Conservation (phyloP, 1,284 basidiomycete genomes). For the Cryptococcus floricola region DNA sequence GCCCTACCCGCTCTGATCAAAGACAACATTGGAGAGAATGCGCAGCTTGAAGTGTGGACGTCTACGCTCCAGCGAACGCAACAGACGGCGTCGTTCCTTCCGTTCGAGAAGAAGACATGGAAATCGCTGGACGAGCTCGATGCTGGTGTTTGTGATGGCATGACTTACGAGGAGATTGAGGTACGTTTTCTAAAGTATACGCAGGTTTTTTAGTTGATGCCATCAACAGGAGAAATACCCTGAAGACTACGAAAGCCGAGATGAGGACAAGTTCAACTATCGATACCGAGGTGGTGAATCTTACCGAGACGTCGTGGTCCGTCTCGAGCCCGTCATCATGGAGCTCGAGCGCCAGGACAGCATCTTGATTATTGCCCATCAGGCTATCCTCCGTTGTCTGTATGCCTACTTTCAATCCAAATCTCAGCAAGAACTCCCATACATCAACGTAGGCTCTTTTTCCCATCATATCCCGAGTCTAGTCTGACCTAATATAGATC, state of each 20-base stretch:
- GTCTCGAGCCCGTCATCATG: constrained; percentile 98
- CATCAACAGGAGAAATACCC: constrained; percentile 75
- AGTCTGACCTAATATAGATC: constrained; percentile 50
- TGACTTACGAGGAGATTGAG: constrained; percentile 99
- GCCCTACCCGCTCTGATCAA: constrained; percentile 83
- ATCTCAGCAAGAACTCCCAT: constrained; percentile 89
- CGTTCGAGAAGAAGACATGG: constrained; percentile 94
- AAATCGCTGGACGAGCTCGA: constrained; percentile 98
- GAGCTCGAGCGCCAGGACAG: constrained; percentile 97
- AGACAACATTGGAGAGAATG: constrained; percentile 80
- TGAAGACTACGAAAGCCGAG: constrained; percentile 96
- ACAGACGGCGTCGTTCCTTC: constrained; percentile 77
- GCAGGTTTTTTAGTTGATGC: background rate
- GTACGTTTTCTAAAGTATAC: constrained; percentile 48
- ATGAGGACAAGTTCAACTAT: constrained; percentile 99
- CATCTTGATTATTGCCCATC: constrained; percentile 91
- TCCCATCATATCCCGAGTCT: background rate
- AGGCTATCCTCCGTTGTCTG: constrained; percentile 87
- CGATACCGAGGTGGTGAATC: constrained; percentile 92
- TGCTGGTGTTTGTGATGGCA: constrained; percentile 97
- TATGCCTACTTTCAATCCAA: constrained; percentile 95
- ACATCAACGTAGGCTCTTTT: constrained; percentile 65
- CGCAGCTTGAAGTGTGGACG: constrained; percentile 83
- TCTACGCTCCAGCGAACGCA: constrained; percentile 89
- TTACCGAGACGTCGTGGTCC: constrained; percentile 91